Evolutionary conservation across 441 rosid genomes (phyloP), one percentile per base, ranked within the genome.

Genomic region (Corymbia citriodora): DNA sequence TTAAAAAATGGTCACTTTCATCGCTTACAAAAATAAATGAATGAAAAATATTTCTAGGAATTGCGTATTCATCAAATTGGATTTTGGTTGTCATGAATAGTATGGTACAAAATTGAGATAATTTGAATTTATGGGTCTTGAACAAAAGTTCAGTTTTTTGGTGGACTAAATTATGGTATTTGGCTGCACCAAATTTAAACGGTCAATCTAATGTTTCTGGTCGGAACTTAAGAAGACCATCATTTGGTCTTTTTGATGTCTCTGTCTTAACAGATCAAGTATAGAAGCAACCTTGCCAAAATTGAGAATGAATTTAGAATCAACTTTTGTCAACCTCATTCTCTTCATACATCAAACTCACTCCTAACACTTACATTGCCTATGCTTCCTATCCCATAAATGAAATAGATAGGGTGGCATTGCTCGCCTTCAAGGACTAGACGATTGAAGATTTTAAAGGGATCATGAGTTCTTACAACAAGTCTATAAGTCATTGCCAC

Each of bases 11-110:
- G 21, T 55, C 5, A 21, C 9, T 21, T 55, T 2, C 21, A 21
- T 55, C 0, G 0, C 61, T 2, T 2, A 55, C 1, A 19, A 55
- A 55, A 0, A 55, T 55, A 55, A 55, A 55, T 55, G 0, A 55
- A 55, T 55, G 23, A 10, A 61, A 6, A 27, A 3, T 27, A 25
- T 63, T 29, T 63, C 0, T 0, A 29, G 6, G 0, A 29, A 6
- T 63, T 12, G 3, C 33, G 17, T 27, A 63, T 29, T 9, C 70
- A 29, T 27, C 9, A 63, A 29, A 27, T 63, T 29, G 17, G 33
- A 63, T 23, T 29, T 63, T n/a, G 17, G 70, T 10, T 23, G 70
- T 29, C 33, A 63, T 9, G 1, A 63, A 5, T 12, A 13, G 12
- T 63, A 27, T 0, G 6, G 31, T 61, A 12, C 9, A 27, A 11